Evolutionary conservation across 2,329 filamentous ascomycete species (phyloP).

Genomic region (Cadophora gregata): DNA sequence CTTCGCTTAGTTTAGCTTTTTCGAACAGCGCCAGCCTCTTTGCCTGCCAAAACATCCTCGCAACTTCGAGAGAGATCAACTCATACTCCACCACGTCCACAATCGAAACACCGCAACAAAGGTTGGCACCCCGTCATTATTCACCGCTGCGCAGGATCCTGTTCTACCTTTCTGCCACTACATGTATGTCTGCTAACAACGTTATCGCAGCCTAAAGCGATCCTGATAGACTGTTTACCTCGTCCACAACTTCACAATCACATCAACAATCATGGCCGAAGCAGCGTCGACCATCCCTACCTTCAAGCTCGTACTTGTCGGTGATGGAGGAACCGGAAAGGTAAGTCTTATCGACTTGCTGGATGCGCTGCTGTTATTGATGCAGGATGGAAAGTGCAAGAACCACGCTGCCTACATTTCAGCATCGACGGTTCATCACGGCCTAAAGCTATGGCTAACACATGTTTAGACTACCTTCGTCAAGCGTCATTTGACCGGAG

Average conservation of each 20-base stretch:
- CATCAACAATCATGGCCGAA: constrained; percentile 65
- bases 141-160: not conserved
- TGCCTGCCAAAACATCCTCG: constrained; percentile 43
- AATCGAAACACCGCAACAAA: constrained; percentile 38
- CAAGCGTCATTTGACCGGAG: constrained; percentile 99
- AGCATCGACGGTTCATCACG: constrained; percentile 31
- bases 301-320: constrained; percentile 99
- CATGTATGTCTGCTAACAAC: constrained; percentile 33
- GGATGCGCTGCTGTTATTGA: constrained; percentile 21
- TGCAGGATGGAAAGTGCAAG: constrained; percentile 19
- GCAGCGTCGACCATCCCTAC: constrained; percentile 66
- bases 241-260: constrained; percentile 32
- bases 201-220: constrained; percentile 38
- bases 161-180: not conserved
- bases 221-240: constrained; percentile 28
- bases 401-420: constrained; percentile 34
- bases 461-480: constrained; percentile 90
- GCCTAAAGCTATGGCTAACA: constrained; percentile 34
- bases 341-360: constrained; percentile 56
- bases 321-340: constrained; percentile 99
- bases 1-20: constrained; percentile 29
- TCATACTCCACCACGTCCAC: constrained; percentile 44
- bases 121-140: constrained; percentile 33
- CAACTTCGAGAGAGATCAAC: constrained; percentile 37
- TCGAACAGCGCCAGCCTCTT: constrained; percentile 27